Evolutionary conservation across 1,284 basidiomycete genomes (phyloP).

Genomic region (Coniferiporia weirii): DNA sequence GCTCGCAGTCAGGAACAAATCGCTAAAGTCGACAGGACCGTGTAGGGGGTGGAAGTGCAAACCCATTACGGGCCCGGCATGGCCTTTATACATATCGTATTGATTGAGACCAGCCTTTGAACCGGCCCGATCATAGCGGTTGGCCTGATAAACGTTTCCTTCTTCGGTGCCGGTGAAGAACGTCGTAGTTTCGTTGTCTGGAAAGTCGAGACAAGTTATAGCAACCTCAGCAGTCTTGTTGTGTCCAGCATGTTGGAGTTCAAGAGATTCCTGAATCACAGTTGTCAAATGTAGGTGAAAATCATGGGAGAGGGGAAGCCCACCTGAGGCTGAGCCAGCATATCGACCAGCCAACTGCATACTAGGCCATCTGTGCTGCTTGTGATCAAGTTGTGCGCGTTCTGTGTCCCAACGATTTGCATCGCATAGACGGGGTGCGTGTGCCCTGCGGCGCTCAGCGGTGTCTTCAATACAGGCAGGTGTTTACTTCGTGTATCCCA

Average conservation of each 20-base stretch:
- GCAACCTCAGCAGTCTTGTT: conserved; percentile 96
- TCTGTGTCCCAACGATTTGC: conserved; percentile 96
- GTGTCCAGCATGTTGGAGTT: conserved; percentile 80
- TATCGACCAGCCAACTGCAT: conserved; percentile 97
- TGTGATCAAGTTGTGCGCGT: conserved; percentile 95
- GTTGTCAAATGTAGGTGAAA: background rate
- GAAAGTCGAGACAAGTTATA: conserved; percentile 89
- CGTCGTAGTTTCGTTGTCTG: conserved; percentile 90
- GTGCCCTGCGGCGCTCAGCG: conserved; percentile 90
- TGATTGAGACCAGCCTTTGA: conserved; percentile 93
- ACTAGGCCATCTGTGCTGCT: conserved; percentile 95
- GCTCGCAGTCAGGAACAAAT: conserved; percentile 87
- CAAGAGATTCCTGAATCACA: conserved; percentile 77
- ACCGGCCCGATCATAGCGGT: conserved; percentile 93
- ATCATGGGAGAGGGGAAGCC: conserved; percentile 16
- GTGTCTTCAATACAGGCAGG: conserved; percentile 93
- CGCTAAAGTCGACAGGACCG: conserved; percentile 91
- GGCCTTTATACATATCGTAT: conserved; percentile 87
- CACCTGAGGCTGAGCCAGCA: conserved; percentile 95
- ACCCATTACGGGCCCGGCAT: conserved; percentile 90
- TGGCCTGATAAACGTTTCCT: conserved; percentile 92
- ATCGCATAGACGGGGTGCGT: conserved; percentile 98
- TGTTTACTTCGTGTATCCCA: conserved; percentile 99
- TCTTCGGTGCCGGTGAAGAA: conserved; percentile 98
- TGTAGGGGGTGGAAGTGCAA: conserved; percentile 90